Percentiles rank a stretch among this genome's conserved stretches.
Conservation (phyloP, 2,329 filamentous ascomycete genomes). For the Talaromyces atroroseus region DNA sequence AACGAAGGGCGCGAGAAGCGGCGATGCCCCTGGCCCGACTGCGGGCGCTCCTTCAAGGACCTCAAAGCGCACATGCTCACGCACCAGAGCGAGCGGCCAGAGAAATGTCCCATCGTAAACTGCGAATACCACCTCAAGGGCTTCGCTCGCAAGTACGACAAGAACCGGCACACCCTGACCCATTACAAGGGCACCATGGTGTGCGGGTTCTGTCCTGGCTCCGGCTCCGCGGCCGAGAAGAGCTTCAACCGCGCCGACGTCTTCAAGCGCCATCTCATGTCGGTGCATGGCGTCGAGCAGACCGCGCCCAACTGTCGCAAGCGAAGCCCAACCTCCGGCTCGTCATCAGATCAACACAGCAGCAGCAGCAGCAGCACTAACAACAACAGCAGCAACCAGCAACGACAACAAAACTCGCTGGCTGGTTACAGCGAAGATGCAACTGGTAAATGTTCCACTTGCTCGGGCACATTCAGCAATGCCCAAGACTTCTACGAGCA, state of each 20-base stretch:
- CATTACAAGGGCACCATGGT: conserved; percentile 98
- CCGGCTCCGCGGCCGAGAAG: conserved; percentile 84
- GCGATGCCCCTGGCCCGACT: conserved; percentile 76
- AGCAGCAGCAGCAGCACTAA: neutral
- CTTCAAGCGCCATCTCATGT: conserved; percentile 89
- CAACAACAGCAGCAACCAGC: too few relatives aligned
- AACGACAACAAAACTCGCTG: conserved; percentile 51
- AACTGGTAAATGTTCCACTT: conserved; percentile 87
- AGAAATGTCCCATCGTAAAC: conserved; percentile 87
- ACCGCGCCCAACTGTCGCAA: conserved; percentile 87
- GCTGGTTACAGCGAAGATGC: conserved; percentile 68
- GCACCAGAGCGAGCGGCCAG: conserved; percentile 81
- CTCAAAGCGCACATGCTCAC: conserved; percentile 92
- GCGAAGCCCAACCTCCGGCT: conserved; percentile 50
- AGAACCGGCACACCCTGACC: conserved; percentile 87
- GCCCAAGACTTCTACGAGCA: conserved; percentile 98
- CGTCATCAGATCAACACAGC: neutral
- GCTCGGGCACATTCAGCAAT: conserved; percentile 73
- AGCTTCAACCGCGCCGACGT: conserved; percentile 93
- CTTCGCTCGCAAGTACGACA: conserved; percentile 93
- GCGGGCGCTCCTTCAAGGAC: conserved; percentile 82
- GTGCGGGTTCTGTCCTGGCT: conserved; percentile 87
- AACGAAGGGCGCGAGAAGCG: conserved; percentile 60
- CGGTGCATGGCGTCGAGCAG: conserved; percentile 88
- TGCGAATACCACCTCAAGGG: conserved; percentile 92